A percentile compares a stretch with the other conserved stretches of the same genome.
These are phyloP conservation scores for Hirschfeldia incana DNA, from an alignment of 345 rosid species.

Conservation along the genomic window DNA sequence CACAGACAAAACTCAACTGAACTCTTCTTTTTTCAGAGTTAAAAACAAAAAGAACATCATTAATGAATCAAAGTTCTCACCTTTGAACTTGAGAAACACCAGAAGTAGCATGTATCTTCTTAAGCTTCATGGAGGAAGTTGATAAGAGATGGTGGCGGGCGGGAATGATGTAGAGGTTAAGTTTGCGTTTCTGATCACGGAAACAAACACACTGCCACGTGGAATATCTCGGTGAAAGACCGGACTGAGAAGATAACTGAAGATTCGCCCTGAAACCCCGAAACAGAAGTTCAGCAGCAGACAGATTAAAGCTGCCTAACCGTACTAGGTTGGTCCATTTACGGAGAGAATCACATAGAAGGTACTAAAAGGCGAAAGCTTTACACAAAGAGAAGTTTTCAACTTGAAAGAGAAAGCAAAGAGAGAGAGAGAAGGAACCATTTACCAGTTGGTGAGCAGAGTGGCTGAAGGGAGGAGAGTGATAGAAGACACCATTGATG, in stretches of 20 bases:
- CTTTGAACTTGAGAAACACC: constrained; percentile 47
- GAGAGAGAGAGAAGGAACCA: background rate
- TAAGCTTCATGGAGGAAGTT: constrained; percentile 35
- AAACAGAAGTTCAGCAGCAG: background rate
- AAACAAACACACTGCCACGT: constrained; percentile 33
- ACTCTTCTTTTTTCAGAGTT: background rate
- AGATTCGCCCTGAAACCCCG: constrained; percentile 41
- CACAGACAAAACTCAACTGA: constrained; percentile 13
- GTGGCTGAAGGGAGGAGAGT: constrained; percentile 36
- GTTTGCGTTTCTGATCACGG: constrained; percentile 36
- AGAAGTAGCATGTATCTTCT: constrained; percentile 37
- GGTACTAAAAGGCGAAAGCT: background rate
- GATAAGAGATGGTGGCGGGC: constrained; percentile 34
- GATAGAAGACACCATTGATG: constrained; percentile 45
- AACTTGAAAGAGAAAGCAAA: background rate
- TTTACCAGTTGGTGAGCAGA: constrained; percentile 41
- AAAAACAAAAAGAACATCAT: background rate
- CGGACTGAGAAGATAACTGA: constrained; percentile 26
- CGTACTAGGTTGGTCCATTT: too few relatives aligned
- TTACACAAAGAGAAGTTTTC: background rate
- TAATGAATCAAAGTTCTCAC: constrained; percentile 35
- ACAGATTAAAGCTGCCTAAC: background rate
- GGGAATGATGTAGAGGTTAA: constrained; percentile 45
- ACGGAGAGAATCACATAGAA: too few relatives aligned
- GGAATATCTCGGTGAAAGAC: constrained; percentile 24